phyloP scores from a whole-genome alignment of 2,329 filamentous ascomycete genomes.

The Fusarium brevicatenulatum region DNA sequence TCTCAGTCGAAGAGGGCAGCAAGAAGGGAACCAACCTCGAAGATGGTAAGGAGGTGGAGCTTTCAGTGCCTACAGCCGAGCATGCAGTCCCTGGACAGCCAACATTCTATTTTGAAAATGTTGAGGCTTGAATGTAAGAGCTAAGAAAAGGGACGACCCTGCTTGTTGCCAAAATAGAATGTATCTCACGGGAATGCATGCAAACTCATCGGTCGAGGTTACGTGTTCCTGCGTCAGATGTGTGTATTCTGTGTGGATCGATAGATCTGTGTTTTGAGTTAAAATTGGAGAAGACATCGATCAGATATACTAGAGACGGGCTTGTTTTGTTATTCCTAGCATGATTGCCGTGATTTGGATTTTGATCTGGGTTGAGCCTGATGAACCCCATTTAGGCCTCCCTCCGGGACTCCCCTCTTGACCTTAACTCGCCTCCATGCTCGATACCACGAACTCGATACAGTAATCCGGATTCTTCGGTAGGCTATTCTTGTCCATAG shows the following conservation, averaged over 20 bases:
- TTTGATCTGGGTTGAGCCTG: slow-evolving; percentile 7
- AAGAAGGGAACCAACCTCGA: slow-evolving; percentile 70
- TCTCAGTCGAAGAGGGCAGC: slow-evolving; percentile 75
- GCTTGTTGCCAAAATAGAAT: slow-evolving; percentile 11
- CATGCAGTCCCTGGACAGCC: slow-evolving; percentile 84
- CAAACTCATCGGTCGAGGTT: background rate
- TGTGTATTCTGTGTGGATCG: slow-evolving; percentile 13
- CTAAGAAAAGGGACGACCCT: background rate
- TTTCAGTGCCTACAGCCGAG: slow-evolving; percentile 69
- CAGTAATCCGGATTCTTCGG: background rate
- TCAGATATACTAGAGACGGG: slow-evolving; percentile 15
- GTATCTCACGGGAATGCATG: slow-evolving; percentile 12
- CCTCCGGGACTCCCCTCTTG: background rate
- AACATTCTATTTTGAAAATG: slow-evolving; percentile 86
- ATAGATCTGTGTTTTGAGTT: slow-evolving; percentile 19
- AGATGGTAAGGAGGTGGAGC: slow-evolving; percentile 64
- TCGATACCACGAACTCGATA: background rate
- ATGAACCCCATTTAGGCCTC: slow-evolving; percentile 1
- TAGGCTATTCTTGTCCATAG: slow-evolving; percentile 2
- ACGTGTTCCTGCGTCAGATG: slow-evolving; percentile 27
- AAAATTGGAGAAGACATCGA: slow-evolving; percentile 20
- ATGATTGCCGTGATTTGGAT: slow-evolving; percentile 1
- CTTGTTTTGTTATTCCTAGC: slow-evolving; percentile 13
- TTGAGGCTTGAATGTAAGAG: slow-evolving; percentile 56
- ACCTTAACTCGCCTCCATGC: background rate